phyloP scores from a whole-genome alignment of 306 rosid species.

The Vachellia collinsii region DNA sequence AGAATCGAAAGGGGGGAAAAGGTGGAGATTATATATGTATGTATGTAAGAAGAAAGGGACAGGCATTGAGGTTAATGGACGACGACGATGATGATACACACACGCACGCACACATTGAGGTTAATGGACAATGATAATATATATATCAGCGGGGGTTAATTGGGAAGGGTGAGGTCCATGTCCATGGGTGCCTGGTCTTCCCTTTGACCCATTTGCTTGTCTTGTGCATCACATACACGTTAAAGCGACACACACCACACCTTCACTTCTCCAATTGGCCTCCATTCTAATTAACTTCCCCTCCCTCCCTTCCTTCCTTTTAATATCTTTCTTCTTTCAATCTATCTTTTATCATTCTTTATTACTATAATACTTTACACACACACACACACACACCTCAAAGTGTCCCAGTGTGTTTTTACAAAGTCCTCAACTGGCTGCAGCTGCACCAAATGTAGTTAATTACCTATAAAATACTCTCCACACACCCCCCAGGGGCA shows the following conservation, averaged over 20 bases:
- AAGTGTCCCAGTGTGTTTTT: background rate
- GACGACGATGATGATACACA: no score
- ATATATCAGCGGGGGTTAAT: no score
- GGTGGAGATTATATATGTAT: background rate
- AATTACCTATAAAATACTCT: no score
- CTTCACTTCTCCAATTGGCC: conserved; percentile 32
- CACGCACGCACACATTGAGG: no score
- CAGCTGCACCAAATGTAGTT: background rate
- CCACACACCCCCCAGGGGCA: no score
- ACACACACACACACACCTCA: no score
- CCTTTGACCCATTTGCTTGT: background rate
- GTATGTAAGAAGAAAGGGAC: conserved; percentile 19
- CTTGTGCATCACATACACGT: background rate
- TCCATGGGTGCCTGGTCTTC: no score
- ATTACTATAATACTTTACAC: no score
- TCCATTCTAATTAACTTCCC: background rate
- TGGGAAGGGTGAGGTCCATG: no score
- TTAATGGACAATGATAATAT: no score
- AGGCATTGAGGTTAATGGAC: background rate
- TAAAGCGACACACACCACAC: conserved; percentile 28
- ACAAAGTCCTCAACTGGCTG: background rate
- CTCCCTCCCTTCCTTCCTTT: background rate
- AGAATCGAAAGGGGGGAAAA: background rate
- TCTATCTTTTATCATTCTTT: background rate
- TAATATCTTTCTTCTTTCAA: background rate